A percentile compares a stretch with the other conserved stretches of the same genome.
Conservation (phyloP, 2,329 filamentous ascomycete species). For the Aspergillus sp. region DNA sequence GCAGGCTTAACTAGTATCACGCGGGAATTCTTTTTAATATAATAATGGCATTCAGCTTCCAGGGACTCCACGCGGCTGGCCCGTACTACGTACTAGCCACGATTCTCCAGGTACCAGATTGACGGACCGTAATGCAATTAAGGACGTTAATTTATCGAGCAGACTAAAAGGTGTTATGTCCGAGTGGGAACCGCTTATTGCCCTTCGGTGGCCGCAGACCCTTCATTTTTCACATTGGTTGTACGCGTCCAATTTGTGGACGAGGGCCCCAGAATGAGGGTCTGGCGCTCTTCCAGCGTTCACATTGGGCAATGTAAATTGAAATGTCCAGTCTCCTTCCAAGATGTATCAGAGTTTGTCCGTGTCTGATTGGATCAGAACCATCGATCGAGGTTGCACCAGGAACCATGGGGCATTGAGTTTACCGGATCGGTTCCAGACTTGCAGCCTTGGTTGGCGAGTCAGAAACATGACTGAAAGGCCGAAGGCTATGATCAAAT, state of each 20-base stretch:
- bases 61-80: neutral
- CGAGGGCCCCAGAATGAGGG: neutral
- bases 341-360: neutral
- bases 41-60: neutral
- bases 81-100: neutral
- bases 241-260: neutral
- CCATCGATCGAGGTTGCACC: neutral
- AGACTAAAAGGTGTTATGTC: neutral
- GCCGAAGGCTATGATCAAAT: neutral
- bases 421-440: constrained; percentile 3
- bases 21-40: constrained; percentile 5
- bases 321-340: neutral
- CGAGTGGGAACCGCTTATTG: neutral
- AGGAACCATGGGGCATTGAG: constrained; percentile 9
- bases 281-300: neutral
- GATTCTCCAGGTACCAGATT: constrained; percentile 3
- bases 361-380: constrained; percentile 2
- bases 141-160: neutral
- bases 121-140: neutral
- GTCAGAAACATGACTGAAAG: neutral
- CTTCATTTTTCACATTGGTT: neutral
- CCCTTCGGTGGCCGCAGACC: neutral
- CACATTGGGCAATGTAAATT: neutral
- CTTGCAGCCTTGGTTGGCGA: constrained; percentile 4
- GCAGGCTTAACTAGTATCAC: neutral